Conservation (phyloP, 2,329 filamentous ascomycete species). For the Diaporthe ilicicola region DNA sequence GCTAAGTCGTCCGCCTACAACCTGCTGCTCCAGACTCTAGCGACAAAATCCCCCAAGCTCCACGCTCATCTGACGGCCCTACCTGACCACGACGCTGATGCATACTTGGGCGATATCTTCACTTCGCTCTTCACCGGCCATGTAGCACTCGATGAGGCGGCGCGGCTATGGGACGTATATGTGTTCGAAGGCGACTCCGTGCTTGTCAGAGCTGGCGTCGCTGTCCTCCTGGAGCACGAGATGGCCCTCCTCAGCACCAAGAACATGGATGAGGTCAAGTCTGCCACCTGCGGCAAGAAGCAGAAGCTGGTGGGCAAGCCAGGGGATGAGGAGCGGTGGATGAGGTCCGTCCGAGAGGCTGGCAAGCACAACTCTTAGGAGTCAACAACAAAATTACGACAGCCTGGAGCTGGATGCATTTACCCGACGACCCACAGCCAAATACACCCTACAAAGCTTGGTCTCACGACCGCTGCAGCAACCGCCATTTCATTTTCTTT, state of each 20-base stretch:
- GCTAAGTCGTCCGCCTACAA: conserved; percentile 75
- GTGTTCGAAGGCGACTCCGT: conserved; percentile 82
- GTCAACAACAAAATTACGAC: neutral
- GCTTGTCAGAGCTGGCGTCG: conserved; percentile 75
- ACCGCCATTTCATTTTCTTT: conserved; percentile 3
- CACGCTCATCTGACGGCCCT: conserved; percentile 69
- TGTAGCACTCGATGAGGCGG: conserved; percentile 74
- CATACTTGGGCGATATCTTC: conserved; percentile 69
- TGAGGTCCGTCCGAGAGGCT: conserved; percentile 49
- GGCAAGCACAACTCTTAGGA: conserved; percentile 43
- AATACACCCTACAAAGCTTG: neutral
- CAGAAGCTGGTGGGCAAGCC: conserved; percentile 49
- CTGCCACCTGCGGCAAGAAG: conserved; percentile 46
- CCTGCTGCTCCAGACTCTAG: conserved; percentile 72
- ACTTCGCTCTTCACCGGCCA: conserved; percentile 69
- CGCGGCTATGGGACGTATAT: conserved; percentile 82
- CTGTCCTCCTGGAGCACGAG: conserved; percentile 65
- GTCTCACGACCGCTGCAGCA: conserved; percentile 11
- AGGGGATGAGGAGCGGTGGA: conserved; percentile 60
- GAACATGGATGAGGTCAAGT: conserved; percentile 53
- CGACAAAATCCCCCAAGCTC: conserved; percentile 70
- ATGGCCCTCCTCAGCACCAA: conserved; percentile 59
- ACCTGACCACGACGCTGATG: conserved; percentile 54
- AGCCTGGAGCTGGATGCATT: conserved; percentile 26
- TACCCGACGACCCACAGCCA: conserved; percentile 1